Evolutionary conservation across 2,329 filamentous ascomycete species (phyloP).

Genomic region (Alternaria tenuissima): DNA sequence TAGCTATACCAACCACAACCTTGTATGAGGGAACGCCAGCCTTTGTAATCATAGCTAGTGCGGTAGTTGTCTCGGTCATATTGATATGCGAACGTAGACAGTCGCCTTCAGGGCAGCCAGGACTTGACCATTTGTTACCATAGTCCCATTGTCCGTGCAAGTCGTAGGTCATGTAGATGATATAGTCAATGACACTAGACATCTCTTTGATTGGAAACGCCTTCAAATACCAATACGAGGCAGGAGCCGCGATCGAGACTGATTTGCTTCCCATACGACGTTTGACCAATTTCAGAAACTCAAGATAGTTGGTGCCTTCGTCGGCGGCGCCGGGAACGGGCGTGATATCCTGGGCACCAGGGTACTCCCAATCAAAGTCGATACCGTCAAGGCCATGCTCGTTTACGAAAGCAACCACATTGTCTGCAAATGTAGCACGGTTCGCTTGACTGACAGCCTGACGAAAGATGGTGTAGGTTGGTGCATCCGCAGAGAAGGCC

Average conservation of each 20-base stretch:
- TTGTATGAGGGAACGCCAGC: constrained; percentile 39
- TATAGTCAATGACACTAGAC: constrained; percentile 33
- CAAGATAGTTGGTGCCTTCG: constrained; percentile 42
- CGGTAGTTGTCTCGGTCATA: constrained; percentile 45
- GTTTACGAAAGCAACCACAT: constrained; percentile 32
- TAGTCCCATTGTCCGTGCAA: constrained; percentile 56
- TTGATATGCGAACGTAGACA: constrained; percentile 51
- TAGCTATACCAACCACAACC: constrained; percentile 45
- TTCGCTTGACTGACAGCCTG: constrained; percentile 45
- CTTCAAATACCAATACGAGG: constrained; percentile 44
- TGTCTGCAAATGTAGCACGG: constrained; percentile 38
- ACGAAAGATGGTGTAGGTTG: constrained; percentile 52
- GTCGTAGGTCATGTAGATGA: constrained; percentile 48
- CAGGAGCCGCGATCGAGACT: constrained; percentile 38
- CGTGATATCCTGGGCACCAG: too few relatives aligned
- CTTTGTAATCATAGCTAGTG: constrained; percentile 53
- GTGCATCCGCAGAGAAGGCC: constrained; percentile 52
- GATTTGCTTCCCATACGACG: constrained; percentile 7
- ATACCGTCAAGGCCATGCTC: constrained; percentile 41
- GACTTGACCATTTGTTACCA: constrained; percentile 36
- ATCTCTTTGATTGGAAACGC: constrained; percentile 32
- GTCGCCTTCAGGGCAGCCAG: constrained; percentile 41
- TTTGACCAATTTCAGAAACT: constrained; percentile 24
- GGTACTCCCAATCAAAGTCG: constrained; percentile 58
- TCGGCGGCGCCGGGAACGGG: too few relatives aligned